Evolutionary conservation across 352 stramenopile species (phyloP).

Genomic region (Phytopythium chamaehyphon): DNA sequence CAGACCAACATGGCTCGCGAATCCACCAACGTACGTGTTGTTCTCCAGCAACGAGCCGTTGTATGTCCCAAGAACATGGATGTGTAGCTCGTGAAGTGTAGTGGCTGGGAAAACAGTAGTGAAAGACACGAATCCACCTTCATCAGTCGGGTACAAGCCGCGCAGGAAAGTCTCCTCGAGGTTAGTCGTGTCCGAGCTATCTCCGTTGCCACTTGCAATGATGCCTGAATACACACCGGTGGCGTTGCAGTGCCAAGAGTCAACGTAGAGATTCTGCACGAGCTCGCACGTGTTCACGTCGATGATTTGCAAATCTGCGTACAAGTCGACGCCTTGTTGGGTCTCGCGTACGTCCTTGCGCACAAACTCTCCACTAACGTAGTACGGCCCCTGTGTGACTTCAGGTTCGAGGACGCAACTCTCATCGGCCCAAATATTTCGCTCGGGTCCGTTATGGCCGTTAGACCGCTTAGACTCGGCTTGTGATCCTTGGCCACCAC

Average conservation of each 20-base stretch:
- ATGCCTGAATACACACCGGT: conserved; percentile 22
- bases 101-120: conserved; percentile 18
- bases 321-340: conserved; percentile 16
- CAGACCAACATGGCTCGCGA: conserved; percentile 14
- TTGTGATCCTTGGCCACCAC: conserved; percentile 14
- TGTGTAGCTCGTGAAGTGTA: conserved; percentile 20
- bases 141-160: conserved; percentile 14
- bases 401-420: conserved; percentile 22
- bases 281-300: conserved; percentile 22
- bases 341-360: conserved; percentile 16
- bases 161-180: conserved; percentile 14
- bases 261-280: conserved; percentile 15
- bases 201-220: conserved; percentile 16
- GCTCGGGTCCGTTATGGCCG: conserved; percentile 7
- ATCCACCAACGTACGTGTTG: conserved; percentile 17
- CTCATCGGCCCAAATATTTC: conserved; percentile 16
- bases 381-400: conserved; percentile 19
- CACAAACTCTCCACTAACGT: conserved; percentile 18
- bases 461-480: conserved; percentile 15
- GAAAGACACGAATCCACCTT: conserved; percentile 13
- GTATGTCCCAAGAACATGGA: conserved; percentile 19
- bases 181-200: conserved; percentile 16
- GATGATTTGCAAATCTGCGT: conserved; percentile 21
- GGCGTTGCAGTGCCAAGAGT: conserved; percentile 26
- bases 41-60: conserved; percentile 20